Evolutionary conservation across 371 early-diverging fungal genomes (phyloP).

Genomic region (Mucor lusitanicus): DNA sequence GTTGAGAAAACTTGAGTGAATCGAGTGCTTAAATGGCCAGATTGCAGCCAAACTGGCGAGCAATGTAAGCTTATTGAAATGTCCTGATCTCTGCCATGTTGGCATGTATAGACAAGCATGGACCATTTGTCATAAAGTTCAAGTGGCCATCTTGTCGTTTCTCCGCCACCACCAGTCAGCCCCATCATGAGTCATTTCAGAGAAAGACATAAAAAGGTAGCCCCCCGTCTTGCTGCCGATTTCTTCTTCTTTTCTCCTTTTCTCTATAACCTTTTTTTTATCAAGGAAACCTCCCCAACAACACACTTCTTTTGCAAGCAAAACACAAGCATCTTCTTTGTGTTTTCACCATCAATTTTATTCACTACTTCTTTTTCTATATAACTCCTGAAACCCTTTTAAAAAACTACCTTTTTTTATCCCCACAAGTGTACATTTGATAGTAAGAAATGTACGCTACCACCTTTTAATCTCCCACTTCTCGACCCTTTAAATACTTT

Average conservation of each 20-base stretch:
- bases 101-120: background rate
- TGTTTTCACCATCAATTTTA: background rate
- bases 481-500: conserved; percentile 10
- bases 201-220: background rate
- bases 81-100: no score
- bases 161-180: background rate
- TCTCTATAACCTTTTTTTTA: background rate
- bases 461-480: conserved; percentile 21
- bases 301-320: background rate
- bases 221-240: background rate
- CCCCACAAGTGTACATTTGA: conserved; percentile 20
- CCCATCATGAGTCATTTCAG: background rate
- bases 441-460: conserved; percentile 24
- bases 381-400: conserved; percentile 21
- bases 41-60: no score
- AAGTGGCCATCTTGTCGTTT: background rate
- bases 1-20: background rate
- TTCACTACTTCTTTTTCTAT: background rate
- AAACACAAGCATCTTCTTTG: background rate
- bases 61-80: no score
- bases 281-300: background rate
- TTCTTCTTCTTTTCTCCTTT: background rate
- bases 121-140: background rate
- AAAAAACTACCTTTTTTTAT: conserved; percentile 15
- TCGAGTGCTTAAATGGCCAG: background rate